Base-by-base conservation (phyloP, 352 stramenopile species). In the Phytophthora uliginosa region DNA sequence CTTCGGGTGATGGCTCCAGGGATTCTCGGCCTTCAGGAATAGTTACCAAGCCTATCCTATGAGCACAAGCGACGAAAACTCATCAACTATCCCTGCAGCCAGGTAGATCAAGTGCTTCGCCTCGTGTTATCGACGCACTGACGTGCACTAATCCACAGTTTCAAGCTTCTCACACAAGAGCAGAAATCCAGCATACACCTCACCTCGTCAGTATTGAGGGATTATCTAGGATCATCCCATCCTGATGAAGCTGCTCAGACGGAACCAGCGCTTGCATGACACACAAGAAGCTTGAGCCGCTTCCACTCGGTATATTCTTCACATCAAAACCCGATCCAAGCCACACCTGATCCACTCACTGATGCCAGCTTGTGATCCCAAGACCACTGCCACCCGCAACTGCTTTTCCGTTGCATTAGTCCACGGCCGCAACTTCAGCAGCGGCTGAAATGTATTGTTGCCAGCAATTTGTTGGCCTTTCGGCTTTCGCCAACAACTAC, bases 141-240 rank as follows among this genome's bases (percentile, higher is more conserved):
- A 10, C 42, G 18, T 50, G 42, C 42, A 50, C 42, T 45, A 50
- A 3, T 20, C 7, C n/a, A 26, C 45, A 22, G 45, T 52, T 31
- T 52, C 45, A 52, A 3, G 20, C 31, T 31, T n/a, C n/a, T 52
- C 45, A 52, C 45, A 26, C 45, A 28, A 52, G 7, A 26, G 20
- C 45, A 52, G 15, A 45, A 22, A 63, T 50, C 38, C 40, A 62
- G 20, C 34, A n/a, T n/a, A n/a, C n/a, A n/a, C n/a, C n/a, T n/a
- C n/a, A n/a, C n/a, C n/a, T n/a, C n/a, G n/a, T n/a, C n/a, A 31
- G 28, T 1, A 8, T 31, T 31, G 17, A 22, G 42, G 17, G 17
- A 4, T 22, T 9, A 15, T 7, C 40, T 22, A 42, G 40, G 40
- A 52, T 18, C n/a, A n/a, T 6, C 8, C 28, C 45, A 28, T 7